Conservation (phyloP, 805 yeast genomes). For the Cyberlindnera maritima region DNA sequence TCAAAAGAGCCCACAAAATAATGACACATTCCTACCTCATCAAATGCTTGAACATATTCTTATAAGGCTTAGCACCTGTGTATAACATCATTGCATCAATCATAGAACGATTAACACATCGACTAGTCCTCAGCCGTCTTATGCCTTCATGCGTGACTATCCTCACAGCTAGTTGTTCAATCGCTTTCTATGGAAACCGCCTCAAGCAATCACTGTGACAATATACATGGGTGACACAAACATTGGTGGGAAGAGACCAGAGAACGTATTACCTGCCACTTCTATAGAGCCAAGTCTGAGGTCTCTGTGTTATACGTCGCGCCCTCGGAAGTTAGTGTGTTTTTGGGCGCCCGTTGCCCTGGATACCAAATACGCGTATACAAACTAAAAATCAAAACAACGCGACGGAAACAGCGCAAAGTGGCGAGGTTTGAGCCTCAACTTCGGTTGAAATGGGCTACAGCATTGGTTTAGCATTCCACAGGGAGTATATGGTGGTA, state of each 20-base stretch:
- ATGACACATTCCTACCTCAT: neutral
- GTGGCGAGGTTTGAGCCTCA: neutral
- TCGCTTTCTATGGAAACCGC: too few species aligned
- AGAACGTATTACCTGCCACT: too few species aligned
- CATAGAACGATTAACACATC: too few species aligned
- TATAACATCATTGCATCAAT: too few species aligned
- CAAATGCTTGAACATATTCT: neutral
- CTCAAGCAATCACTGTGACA: too few species aligned
- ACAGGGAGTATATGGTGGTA: constrained; percentile 1
- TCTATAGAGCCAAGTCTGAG: too few species aligned
- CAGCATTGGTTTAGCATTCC: neutral
- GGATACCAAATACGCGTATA: neutral
- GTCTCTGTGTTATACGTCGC: too few species aligned
- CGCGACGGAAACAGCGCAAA: neutral
- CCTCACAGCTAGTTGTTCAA: too few species aligned
- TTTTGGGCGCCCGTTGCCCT: neutral
- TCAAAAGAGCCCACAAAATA: neutral
- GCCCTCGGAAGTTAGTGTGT: constrained; percentile 2
- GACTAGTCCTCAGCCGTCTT: too few species aligned
- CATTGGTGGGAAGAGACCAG: too few species aligned
- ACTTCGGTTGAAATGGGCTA: neutral
- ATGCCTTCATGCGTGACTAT: too few species aligned
- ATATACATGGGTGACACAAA: too few species aligned
- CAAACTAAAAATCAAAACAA: constrained; percentile 1
- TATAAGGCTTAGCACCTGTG: neutral